Percentiles rank a stretch among this genome's conserved stretches.
Evolutionary conservation across 2,329 filamentous ascomycete species (phyloP).

Genomic region (Neonectria hederae): DNA sequence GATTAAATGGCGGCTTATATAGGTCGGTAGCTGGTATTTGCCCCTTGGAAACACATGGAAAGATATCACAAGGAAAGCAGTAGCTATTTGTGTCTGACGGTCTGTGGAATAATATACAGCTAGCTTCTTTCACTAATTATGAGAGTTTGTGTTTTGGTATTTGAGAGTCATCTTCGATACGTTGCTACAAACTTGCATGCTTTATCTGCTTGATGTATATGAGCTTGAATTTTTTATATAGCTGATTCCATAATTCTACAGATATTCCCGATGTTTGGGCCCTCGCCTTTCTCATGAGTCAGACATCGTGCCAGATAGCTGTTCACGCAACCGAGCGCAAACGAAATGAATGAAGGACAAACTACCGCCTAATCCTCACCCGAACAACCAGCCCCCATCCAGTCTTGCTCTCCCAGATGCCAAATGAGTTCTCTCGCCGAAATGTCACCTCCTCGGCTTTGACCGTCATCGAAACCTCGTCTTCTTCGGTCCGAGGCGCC

Average conservation of each 20-base stretch:
- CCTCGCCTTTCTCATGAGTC: not conserved
- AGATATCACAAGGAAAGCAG: not conserved
- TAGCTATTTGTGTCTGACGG: too few species aligned
- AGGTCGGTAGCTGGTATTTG: not conserved
- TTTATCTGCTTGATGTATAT: not conserved
- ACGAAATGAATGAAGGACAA: not conserved
- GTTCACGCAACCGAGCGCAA: not conserved
- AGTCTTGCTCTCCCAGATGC: conserved; percentile 60
- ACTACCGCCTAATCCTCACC: conserved; percentile 42
- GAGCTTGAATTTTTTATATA: not conserved
- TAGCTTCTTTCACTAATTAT: too few species aligned
- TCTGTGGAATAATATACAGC: not conserved
- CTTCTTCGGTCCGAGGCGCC: conserved; percentile 21
- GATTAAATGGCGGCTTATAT: not conserved
- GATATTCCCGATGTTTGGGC: not conserved
- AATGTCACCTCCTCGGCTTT: conserved; percentile 60
- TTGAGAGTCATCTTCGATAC: not conserved
- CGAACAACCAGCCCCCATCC: conserved; percentile 61
- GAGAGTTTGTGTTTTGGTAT: not conserved
- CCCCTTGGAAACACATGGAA: too few species aligned
- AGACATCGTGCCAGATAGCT: not conserved
- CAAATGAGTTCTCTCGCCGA: conserved; percentile 60
- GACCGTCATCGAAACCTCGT: conserved; percentile 52
- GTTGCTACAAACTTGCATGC: not conserved
- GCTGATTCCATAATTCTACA: not conserved